phyloP scores from a whole-genome alignment of 2,329 filamentous ascomycete genomes.

The Cordyceps farinosa region DNA sequence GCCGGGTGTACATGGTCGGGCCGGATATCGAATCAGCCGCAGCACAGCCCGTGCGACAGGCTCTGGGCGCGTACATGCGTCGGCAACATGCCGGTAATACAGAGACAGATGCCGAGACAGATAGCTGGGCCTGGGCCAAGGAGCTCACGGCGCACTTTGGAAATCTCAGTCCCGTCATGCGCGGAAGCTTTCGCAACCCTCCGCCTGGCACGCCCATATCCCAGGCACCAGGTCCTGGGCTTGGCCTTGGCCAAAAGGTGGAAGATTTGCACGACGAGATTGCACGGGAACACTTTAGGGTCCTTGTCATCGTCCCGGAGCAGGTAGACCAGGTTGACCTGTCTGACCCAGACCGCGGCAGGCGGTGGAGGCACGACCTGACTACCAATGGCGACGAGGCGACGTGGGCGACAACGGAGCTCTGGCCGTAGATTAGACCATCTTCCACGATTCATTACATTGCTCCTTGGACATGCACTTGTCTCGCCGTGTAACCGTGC shows the following conservation, averaged over 20 bases:
- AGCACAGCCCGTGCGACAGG: slow-evolving; percentile 51
- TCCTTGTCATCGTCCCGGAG: slow-evolving; percentile 76
- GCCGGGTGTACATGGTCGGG: slow-evolving; percentile 71
- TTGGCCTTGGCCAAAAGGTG: slow-evolving; percentile 60
- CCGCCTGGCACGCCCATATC: slow-evolving; percentile 61
- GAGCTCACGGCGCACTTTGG: slow-evolving; percentile 88
- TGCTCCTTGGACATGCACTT: neutral
- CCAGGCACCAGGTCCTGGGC: slow-evolving; percentile 41
- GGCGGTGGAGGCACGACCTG: slow-evolving; percentile 66
- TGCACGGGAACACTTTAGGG: slow-evolving; percentile 73
- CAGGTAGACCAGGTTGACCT: slow-evolving; percentile 74
- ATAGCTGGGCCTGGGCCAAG: slow-evolving; percentile 69
- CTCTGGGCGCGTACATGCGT: slow-evolving; percentile 62
- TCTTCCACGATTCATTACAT: neutral
- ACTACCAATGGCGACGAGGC: slow-evolving; percentile 39
- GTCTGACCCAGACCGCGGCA: slow-evolving; percentile 58
- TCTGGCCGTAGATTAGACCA: slow-evolving; percentile 55
- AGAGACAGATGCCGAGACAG: slow-evolving; percentile 8
- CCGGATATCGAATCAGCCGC: slow-evolving; percentile 55
- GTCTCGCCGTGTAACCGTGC: neutral
- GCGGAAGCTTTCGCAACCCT: slow-evolving; percentile 72
- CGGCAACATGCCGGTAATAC: slow-evolving; percentile 15
- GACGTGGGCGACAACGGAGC: slow-evolving; percentile 65
- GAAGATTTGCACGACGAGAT: slow-evolving; percentile 65
- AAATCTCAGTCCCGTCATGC: slow-evolving; percentile 77